A percentile compares a stretch with the other conserved stretches of the same genome.
These are phyloP conservation scores for Pontederia crassipes DNA, from an alignment of 176 grass and related monocot genomes.

Conservation along the genomic window DNA sequence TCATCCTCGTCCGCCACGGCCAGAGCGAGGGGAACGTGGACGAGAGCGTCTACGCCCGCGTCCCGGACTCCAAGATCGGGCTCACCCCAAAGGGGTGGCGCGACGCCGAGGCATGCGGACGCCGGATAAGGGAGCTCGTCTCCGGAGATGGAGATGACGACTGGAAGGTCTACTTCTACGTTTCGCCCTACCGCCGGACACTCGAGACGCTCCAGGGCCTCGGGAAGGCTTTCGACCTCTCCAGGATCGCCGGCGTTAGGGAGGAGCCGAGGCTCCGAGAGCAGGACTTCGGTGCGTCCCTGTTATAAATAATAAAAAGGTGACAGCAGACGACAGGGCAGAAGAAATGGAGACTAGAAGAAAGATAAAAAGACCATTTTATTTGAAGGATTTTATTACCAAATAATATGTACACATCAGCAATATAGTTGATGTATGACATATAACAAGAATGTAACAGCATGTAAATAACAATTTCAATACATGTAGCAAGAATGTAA, in stretches of 20 bases:
- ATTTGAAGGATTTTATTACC: too few relatives aligned
- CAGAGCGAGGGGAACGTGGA: conserved; percentile 89
- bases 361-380: too few relatives aligned
- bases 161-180: conserved; percentile 93
- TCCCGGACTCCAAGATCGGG: conserved; percentile 67
- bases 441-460: too few relatives aligned
- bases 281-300: conserved; percentile 77
- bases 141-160: conserved; percentile 4
- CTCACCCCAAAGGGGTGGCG: conserved; percentile 41
- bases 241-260: conserved; percentile 57
- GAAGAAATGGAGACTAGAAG: too few relatives aligned
- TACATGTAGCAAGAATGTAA: too few relatives aligned
- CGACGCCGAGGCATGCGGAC: conserved; percentile 48
- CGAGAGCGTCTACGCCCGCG: conserved; percentile 54
- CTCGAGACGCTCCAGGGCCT: conserved; percentile 60
- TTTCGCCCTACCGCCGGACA: conserved; percentile 57
- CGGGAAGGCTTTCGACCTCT: conserved; percentile 40
- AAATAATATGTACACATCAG: too few relatives aligned
- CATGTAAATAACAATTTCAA: too few relatives aligned
- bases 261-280: conserved; percentile 76
- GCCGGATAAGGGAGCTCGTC: conserved; percentile 32
- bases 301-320: too few relatives aligned
- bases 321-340: too few relatives aligned
- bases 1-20: conserved; percentile 73
- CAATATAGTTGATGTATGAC: too few relatives aligned